Evolutionary conservation across 495 filamentous ascomycete genomes (phyloP).

Genomic region (Penicillium antarcticum): DNA sequence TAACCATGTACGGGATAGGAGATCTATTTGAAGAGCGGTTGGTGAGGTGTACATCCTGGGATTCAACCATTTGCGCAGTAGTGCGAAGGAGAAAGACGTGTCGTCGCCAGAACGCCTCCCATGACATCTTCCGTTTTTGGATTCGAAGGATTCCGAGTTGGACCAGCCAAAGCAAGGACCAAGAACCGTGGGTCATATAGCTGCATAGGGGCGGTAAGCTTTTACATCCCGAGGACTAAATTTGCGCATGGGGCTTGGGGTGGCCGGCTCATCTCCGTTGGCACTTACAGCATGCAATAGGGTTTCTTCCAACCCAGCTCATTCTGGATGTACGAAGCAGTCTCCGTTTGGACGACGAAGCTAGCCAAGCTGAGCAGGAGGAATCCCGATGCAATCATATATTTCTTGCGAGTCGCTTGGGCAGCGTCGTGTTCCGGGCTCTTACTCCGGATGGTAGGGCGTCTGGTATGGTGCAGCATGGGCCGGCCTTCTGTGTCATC

Average conservation of each 20-base stretch:
- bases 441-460: constrained; percentile 58
- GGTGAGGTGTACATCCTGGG: constrained; percentile 58
- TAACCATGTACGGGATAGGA: constrained; percentile 70
- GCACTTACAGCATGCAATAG: constrained; percentile 90
- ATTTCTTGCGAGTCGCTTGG: constrained; percentile 70
- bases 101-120: constrained; percentile 82
- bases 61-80: constrained; percentile 84
- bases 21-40: constrained; percentile 45
- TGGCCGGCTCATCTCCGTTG: constrained; percentile 1
- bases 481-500: constrained; percentile 35
- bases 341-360: constrained; percentile 90
- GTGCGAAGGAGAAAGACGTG: constrained; percentile 71
- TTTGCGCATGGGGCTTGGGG: not conserved
- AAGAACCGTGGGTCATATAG: constrained; percentile 91
- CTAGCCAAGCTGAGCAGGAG: constrained; percentile 73
- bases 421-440: constrained; percentile 56
- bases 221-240: constrained; percentile 4
- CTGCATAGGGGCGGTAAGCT: constrained; percentile 36
- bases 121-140: constrained; percentile 68
- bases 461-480: constrained; percentile 45
- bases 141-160: constrained; percentile 78
- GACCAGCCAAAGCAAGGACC: constrained; percentile 80
- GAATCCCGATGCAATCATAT: constrained; percentile 81
- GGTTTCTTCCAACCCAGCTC: constrained; percentile 90
- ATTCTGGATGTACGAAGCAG: constrained; percentile 88